phyloP scores from a whole-genome alignment of 1,284 basidiomycete species.

The Ceratobasidium papillatum region DNA sequence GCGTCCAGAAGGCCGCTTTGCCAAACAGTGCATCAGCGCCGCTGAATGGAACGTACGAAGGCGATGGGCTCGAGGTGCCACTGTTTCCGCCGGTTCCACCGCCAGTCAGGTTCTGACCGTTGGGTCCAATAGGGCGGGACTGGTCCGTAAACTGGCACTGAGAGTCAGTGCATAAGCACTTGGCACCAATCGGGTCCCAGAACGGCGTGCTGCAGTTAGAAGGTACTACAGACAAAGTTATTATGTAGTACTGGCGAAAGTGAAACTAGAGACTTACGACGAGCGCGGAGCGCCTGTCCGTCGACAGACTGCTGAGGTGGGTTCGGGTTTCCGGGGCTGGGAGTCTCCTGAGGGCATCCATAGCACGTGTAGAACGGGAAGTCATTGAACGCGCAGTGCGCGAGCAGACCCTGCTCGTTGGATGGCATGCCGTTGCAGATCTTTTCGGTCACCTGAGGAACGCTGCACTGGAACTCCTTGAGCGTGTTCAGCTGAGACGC shows the following conservation, averaged over 20 bases:
- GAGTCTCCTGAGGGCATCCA: constrained; percentile 69
- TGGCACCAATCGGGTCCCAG: constrained; percentile 75
- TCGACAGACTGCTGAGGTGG: constrained; percentile 63
- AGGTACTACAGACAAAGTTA: constrained; percentile 51
- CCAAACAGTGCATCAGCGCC: constrained; percentile 36
- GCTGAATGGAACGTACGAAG: constrained; percentile 46
- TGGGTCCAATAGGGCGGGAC: constrained; percentile 75
- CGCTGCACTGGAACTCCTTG: constrained; percentile 66
- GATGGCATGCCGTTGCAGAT: constrained; percentile 78
- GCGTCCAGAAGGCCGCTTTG: constrained; percentile 10
- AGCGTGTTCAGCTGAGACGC: constrained; percentile 65
- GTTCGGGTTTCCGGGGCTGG: constrained; percentile 68
- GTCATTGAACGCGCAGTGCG: constrained; percentile 70
- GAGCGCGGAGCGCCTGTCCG: constrained; percentile 59
- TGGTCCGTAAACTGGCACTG: constrained; percentile 70
- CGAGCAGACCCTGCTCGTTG: constrained; percentile 68
- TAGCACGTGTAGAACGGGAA: constrained; percentile 84
- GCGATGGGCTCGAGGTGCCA: constrained; percentile 20
- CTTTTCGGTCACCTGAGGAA: constrained; percentile 64
- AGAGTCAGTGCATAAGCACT: constrained; percentile 67
- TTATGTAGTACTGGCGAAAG: background rate
- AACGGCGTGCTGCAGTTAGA: constrained; percentile 79
- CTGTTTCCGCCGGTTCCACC: constrained; percentile 45
- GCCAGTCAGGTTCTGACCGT: constrained; percentile 70
- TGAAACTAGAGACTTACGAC: constrained; percentile 47